Evolutionary conservation across 306 rosid genomes (phyloP).

Genomic region (Datisca glomerata): DNA sequence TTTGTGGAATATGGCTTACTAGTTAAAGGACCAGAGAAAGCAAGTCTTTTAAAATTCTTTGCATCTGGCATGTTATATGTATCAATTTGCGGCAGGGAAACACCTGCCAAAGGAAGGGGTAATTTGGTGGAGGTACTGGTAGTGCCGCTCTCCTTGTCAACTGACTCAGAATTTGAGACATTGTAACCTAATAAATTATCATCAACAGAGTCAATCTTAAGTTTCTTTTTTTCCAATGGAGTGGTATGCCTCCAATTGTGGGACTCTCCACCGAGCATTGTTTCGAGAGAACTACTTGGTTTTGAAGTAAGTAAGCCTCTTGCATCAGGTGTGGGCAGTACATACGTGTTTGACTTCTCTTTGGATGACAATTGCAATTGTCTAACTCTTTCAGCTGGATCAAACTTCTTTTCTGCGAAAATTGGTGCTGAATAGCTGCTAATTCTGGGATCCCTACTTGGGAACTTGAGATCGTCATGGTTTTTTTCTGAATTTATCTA

Average conservation of each 20-base stretch:
- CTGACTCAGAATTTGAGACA: slow-evolving; percentile 26
- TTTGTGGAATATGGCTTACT: slow-evolving; percentile 47
- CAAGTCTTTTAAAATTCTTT: slow-evolving; percentile 43
- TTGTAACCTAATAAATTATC: slow-evolving; percentile 24
- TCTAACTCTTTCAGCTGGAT: slow-evolving; percentile 65
- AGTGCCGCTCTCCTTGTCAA: slow-evolving; percentile 58
- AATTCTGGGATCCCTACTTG: slow-evolving; percentile 26
- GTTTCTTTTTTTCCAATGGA: slow-evolving; percentile 55
- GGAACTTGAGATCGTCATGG: slow-evolving; percentile 16
- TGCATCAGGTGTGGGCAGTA: slow-evolving; percentile 72
- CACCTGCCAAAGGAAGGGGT: slow-evolving; percentile 54
- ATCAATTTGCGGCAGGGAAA: slow-evolving; percentile 36
- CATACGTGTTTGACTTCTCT: slow-evolving; percentile 53
- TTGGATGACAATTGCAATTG: slow-evolving; percentile 33
- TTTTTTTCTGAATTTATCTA: slow-evolving; percentile 47
- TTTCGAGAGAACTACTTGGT: slow-evolving; percentile 27
- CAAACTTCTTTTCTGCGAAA: slow-evolving; percentile 63
- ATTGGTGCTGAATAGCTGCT: slow-evolving; percentile 84
- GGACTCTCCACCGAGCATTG: slow-evolving; percentile 36
- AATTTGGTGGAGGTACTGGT: slow-evolving; percentile 30
- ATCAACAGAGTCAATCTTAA: slow-evolving; percentile 35
- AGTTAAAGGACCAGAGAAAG: slow-evolving; percentile 68
- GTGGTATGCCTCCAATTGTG: slow-evolving; percentile 57
- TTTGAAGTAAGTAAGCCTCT: slow-evolving; percentile 32
- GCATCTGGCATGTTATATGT: slow-evolving; percentile 28